Base-by-base conservation (phyloP, 345 rosid genomes). In the Eucalyptus coolabah region DNA sequence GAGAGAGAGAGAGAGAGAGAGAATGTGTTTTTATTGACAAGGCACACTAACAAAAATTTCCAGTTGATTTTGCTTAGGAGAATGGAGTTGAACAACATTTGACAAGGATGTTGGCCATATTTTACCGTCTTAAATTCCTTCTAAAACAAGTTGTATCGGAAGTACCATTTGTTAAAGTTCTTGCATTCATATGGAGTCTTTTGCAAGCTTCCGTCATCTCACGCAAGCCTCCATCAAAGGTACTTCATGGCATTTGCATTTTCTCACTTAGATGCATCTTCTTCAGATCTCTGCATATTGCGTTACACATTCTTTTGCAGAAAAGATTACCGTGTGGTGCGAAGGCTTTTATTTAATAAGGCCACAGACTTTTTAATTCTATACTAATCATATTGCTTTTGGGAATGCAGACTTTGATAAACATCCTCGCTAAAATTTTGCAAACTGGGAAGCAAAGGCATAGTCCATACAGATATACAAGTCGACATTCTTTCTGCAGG, bases 371-470 rank as follows among this genome's bases (percentile, higher is more conserved):
- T 60, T 60, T 60, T 60, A 60, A 63, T 13, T 28, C 69, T 63
- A 30, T 30, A 0, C 69, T 30, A 63, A 30, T 67, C 30, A 86
- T 50, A 21, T 50, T 30, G 49, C 54, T 90, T 86, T 56, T 90
- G 88, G 87, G 90, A 82, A 53, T 93, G 92, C 98, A 97, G 99
- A 97, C 97, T 93, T 93, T 96, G 94, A 97, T 98, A 92, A 96
- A 96, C 93, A 96, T 98, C 92, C 99, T 96, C 44, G 97, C 99
- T 90, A 99, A 97, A 93, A 93, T 98, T 92, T 96, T 98, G 45
- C 98, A 96, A 92, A 95, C 96, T 51, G 99, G 98, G 91, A 98
- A 96, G 95, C 98, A 95, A 91, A 96, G 99, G 93, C 99, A 98
- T 93, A 95, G 96, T 69, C 99, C 99, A 86, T 98, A 98, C 91